Base-by-base conservation (phyloP, 2,329 filamentous ascomycete species). In the Fusarium clavum region DNA sequence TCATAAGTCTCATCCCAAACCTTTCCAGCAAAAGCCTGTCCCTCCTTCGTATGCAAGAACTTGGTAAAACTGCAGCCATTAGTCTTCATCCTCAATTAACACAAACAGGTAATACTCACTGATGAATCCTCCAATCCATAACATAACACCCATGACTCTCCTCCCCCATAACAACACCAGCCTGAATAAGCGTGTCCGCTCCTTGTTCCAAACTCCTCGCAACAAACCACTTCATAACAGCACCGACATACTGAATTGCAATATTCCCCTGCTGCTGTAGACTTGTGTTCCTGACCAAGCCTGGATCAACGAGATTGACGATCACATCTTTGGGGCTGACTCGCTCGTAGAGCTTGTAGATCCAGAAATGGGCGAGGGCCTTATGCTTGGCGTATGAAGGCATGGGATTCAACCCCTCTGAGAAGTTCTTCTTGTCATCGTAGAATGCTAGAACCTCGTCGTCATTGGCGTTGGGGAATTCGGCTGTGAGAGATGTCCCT, bases 301-400 rank as follows among this genome's bases (percentile, higher is more conserved):
- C 85, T 1, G 85, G 85, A 22, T 85, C 83, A 2, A 81, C 83
- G 3, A 84, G 63, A 55, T 86, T 87, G 43, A 87, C 75, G 10
- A 83, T 64, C 0, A 84, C 80, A 38, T 84, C 79, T 3, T 83
- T 77, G 0, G 80, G 66, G 2, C 75, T 76, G 1, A 84, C 77
- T 22, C 77, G 76, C 18, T 82, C 79, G 8, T 70, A 73, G 0
- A 84, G 67, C 54, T 81, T 80, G 65, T 71, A 69, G 4, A 78
- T 69, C 70, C 81, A 82, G 29, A 82, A 69, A 25, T 79, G 77
- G 3, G 71, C 69, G 0, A 83, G 69, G 0, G 77, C 73, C 57
- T 82, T 83, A 22, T 68, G 70, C 3, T 49, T 51, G 10, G 58
- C 51, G 59, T 81, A 81, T 13, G 67, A 55, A 20, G 55, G 61